Percentiles rank a stretch among this genome's conserved stretches.
Evolutionary conservation across 1,284 basidiomycete genomes (phyloP).

Genomic region (Sphagnurus paluster): DNA sequence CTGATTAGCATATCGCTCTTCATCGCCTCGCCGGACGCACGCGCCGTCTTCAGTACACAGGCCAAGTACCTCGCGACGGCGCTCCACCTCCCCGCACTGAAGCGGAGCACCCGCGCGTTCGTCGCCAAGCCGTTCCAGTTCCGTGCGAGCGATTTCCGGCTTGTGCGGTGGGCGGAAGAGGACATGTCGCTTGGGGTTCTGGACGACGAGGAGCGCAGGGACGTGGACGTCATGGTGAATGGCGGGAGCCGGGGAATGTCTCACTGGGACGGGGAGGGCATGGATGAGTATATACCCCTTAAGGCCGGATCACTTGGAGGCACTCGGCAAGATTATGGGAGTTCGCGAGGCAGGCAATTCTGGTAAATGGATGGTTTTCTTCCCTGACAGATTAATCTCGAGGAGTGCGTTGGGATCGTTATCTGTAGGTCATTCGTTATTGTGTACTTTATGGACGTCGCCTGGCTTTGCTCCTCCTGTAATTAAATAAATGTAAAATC

Average conservation of each 20-base stretch:
- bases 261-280: slow-evolving; percentile 17
- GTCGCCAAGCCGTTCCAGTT: slow-evolving; percentile 19
- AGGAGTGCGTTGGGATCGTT: background rate
- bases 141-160: slow-evolving; percentile 25
- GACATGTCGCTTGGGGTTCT: slow-evolving; percentile 27
- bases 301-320: slow-evolving; percentile 5
- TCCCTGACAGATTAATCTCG: background rate
- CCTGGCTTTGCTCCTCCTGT: too few relatives aligned
- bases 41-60: background rate
- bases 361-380: background rate
- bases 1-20: slow-evolving; percentile 17
- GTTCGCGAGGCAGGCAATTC: background rate
- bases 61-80: slow-evolving; percentile 4
- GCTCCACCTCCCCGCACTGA: slow-evolving; percentile 7
- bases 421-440: background rate
- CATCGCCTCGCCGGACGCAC: slow-evolving; percentile 19
- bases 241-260: background rate
- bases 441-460: too few relatives aligned
- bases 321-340: slow-evolving; percentile 4
- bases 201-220: slow-evolving; percentile 13
- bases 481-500: too few relatives aligned
- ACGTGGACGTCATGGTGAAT: slow-evolving; percentile 32
- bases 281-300: slow-evolving; percentile 32
- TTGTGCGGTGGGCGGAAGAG: slow-evolving; percentile 34
- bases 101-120: slow-evolving; percentile 12